Base-by-base conservation (phyloP, 306 rosid species). In the Quercus suber region DNA sequence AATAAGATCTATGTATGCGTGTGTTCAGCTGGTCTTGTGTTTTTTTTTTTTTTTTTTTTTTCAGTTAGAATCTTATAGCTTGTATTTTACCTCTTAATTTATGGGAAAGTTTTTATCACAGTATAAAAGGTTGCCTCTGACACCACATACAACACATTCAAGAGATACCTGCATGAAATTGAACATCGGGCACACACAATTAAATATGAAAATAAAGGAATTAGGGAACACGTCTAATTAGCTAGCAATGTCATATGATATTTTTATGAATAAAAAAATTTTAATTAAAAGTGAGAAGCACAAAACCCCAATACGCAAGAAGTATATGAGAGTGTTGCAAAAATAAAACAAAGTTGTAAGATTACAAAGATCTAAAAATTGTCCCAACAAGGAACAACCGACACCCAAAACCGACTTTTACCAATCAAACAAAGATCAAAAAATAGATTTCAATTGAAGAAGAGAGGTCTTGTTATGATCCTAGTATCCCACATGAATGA, bases 111-210 rank as follows among this genome's bases (percentile, higher is more conserved):
- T 56, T 56, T 56, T 17, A 76, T 49, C 49, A 23, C 67, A 81
- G 63, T 75, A 45, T 43, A 58, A 58, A 65, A 75, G 35, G 69
- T 68, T 67, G 37, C 76, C 67, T 2, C 23, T 37, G 17, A 37
- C 41, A 65, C 65, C 55, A 19, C 64, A 35, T 76, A n/a, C 35
- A 76, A 45, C 76, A 60, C 20, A 76, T 76, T 65, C 69, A 53
- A 76, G 73, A 53, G 27, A 37, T 61, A 21, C 69, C 37, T 18
- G 19, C 35, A 41, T 55, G 56, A 68, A 35, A 18, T 56, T n/a
- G 60, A 56, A n/a, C 60, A 37, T 20, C 4, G 1, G 69, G 69
- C 43, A 56, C 11, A 18, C 37, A 14, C n/a, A 27, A 63, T 63
- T 14, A 25, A 63, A 35, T 25, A 12, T 63, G 9, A 27, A 63